A percentile compares a stretch with the other conserved stretches of the same genome.
These are phyloP conservation scores for Pyrenophora teres DNA, from an alignment of 2,329 filamentous ascomycete species.

Conservation along the genomic window DNA sequence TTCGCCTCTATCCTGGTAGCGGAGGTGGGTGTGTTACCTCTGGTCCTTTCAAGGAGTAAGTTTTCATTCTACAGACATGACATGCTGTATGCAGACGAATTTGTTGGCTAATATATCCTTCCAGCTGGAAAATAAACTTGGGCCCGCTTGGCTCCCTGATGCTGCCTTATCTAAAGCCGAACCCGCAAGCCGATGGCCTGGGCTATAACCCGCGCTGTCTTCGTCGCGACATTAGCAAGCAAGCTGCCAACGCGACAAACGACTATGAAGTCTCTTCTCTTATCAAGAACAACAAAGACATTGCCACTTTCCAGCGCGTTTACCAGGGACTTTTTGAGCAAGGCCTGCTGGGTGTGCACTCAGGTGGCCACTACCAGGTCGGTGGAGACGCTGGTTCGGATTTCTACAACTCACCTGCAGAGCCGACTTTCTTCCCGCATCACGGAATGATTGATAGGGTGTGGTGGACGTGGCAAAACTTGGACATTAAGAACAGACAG, in stretches of 20 bases:
- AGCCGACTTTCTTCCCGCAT: conserved; percentile 56
- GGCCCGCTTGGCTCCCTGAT: conserved; percentile 52
- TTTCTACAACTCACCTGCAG: conserved; percentile 52
- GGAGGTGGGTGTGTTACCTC: conserved; percentile 61
- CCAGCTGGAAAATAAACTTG: conserved; percentile 46
- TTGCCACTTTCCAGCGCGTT: conserved; percentile 42
- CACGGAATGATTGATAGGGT: conserved; percentile 55
- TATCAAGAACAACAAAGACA: conserved; percentile 28
- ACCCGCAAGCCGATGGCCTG: conserved; percentile 34
- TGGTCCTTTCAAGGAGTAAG: conserved; percentile 57
- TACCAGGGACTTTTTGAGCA: conserved; percentile 47
- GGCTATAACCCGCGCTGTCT: conserved; percentile 47
- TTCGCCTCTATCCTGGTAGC: conserved; percentile 42
- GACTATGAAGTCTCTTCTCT: conserved; percentile 30
- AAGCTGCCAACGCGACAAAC: conserved; percentile 28
- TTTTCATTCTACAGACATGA: neutral
- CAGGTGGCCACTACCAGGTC: conserved; percentile 52
- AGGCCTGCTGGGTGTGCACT: conserved; percentile 50
- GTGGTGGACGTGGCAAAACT: conserved; percentile 58
- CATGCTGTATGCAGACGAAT: too few relatives aligned
- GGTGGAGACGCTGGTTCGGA: conserved; percentile 26
- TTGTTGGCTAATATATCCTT: too few relatives aligned
- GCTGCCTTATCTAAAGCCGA: conserved; percentile 15
- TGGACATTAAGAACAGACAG: conserved; percentile 45
- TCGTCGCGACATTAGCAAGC: conserved; percentile 42